Evolutionary conservation across 140 eudicot species (phyloP), one percentile per base, ranked within the genome.

Genomic region (Cichorium intybus): DNA sequence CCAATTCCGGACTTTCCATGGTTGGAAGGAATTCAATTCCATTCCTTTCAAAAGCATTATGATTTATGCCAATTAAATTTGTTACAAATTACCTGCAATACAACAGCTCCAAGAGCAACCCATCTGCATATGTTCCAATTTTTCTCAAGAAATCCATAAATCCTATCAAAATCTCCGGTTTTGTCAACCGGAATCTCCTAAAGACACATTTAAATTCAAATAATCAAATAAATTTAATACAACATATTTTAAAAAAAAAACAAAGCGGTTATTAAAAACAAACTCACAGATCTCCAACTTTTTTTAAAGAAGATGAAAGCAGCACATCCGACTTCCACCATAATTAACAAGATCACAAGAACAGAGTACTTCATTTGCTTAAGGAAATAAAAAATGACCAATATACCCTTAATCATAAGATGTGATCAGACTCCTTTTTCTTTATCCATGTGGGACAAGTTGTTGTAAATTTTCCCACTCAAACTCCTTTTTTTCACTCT

Each of bases 101-200:
- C 47, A 81, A 88, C 95, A 65, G 77, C 83, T 35, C 98, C 98
- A 73, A 92, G 92, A 46, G 96, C 95, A 75, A 85, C 95, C 98
- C 98, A 92, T 73, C 77, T 92, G 71, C 76, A 70, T 74, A 85
- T 83, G 10, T 76, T 60, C 98, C 98, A 92, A 66, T 92, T 75
- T 55, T 85, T 69, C 43, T 81, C 83, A 39, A 92, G 84, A 80
- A 92, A 92, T 18, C 76, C 73, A 62, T 79, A 83, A 14, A 92
- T 83, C 96, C 37, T 81, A 24, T 88, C 77, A 21, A 87, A 92
- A 71, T 77, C 74, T 67, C 92, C 96, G 21, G 96, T 92, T 80
- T 83, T 83, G 77, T 92, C 98, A n/a, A 43, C 62, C n/a, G 98
- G 98, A 17, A 92, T 85, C 63, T 80, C 79, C 98, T 92, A 88